Evolutionary conservation across 140 eudicot genomes (phyloP), one percentile per base, ranked within the genome.

Genomic region (Anethum foeniculum): DNA sequence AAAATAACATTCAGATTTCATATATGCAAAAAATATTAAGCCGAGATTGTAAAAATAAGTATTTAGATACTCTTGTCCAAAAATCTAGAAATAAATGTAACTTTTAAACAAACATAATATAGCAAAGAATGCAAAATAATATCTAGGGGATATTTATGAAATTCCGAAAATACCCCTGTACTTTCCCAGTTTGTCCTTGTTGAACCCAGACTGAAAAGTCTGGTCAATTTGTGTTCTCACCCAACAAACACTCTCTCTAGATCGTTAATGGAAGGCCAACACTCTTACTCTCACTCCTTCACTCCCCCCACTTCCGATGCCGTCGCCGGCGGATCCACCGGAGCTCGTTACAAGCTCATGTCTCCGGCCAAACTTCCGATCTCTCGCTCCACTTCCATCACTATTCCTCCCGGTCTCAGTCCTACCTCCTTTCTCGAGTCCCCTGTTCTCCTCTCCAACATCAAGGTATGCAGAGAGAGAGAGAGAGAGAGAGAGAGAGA

Each of bases 321-420:
- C 19, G 39, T 18, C 34, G 83, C 67, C 75, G 80, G 39, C 82
- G 89, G 87, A 78, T 85, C 87, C 46, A 83, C 49, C 79, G 87
- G 92, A 36, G 98, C 98, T 36, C 87, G 82, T 86, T 94, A 94
- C 86, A 91, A 91, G 87, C 97, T 94, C 54, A 89, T 94, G 99
- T 90, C 99, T 6, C 99, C 99, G 54, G 99, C 99, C 78, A 92
- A 92, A 80, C 97, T 94, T 3, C 99, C 99, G 83, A 94, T 94
- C 89, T 89, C 97, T 4, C 75, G 97, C 89, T 86, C 97, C 12
- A 49, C 90, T 28, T 84, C 89, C 60, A 83, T 94, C 81, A 90
- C 92, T 25, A 85, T 94, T 4, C 97, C 99, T 69, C 97, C 95
- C 7, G 94, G 96, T 28, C 93, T 94, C 82, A 94, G 97, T 81